Evolutionary conservation across 768 basidiomycete genomes (phyloP).

Genomic region (Boletellus ananiceps): DNA sequence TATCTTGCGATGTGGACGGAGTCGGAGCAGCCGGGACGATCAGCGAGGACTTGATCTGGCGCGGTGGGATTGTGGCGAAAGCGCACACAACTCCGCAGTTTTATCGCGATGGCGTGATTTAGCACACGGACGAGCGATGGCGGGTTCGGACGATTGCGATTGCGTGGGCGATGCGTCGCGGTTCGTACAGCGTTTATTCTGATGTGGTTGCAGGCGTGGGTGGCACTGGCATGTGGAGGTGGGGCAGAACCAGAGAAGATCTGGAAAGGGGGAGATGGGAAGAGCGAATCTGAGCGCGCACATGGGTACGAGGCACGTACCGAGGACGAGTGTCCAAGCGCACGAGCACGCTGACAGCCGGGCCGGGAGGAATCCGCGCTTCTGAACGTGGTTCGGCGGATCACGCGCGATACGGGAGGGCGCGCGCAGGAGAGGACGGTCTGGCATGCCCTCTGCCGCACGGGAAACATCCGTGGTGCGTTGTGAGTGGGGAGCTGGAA

Average conservation of each 20-base stretch:
- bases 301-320: slow-evolving; percentile 23
- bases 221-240: slow-evolving; percentile 13
- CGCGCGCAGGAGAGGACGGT: neutral
- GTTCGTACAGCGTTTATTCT: neutral
- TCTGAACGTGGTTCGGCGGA: slow-evolving; percentile 24
- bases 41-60: slow-evolving; percentile 22
- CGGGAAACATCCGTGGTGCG: neutral
- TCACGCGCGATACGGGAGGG: slow-evolving; percentile 11
- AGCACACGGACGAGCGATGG: slow-evolving; percentile 1
- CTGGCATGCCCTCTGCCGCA: slow-evolving; percentile 21
- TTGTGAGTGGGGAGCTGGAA: neutral
- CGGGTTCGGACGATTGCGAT: neutral
- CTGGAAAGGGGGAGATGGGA: slow-evolving; percentile 7
- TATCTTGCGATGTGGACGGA: slow-evolving; percentile 30
- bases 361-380: slow-evolving; percentile 10
- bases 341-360: slow-evolving; percentile 6
- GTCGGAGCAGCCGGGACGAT: slow-evolving; percentile 27
- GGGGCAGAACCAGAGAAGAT: slow-evolving; percentile 26
- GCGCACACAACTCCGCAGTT: slow-evolving; percentile 14
- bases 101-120: slow-evolving; percentile 14
- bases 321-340: slow-evolving; percentile 5
- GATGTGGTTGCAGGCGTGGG: slow-evolving; percentile 1
- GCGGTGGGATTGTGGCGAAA: slow-evolving; percentile 17
- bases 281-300: slow-evolving; percentile 28
- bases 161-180: too few relatives aligned